Evolutionary conservation across 768 basidiomycete genomes (phyloP).

Genomic region (Chlorophyllum brunneum): DNA sequence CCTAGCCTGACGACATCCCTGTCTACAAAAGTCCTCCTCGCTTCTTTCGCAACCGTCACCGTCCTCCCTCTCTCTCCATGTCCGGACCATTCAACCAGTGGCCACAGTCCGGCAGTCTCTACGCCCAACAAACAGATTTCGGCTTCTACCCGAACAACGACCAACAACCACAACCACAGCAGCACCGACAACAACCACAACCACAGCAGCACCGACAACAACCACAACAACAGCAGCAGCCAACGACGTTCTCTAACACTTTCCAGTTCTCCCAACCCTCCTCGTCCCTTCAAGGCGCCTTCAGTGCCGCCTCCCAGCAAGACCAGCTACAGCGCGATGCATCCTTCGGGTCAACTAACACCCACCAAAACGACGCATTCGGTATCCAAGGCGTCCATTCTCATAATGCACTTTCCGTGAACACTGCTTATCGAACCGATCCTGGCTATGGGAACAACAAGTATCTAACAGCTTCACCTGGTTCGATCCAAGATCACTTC

Average conservation of each 20-base stretch:
- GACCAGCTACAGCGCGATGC: slow-evolving; percentile 13
- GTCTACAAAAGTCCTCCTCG: slow-evolving; percentile 1
- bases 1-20: not conserved
- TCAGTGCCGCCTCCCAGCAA: slow-evolving; percentile 16
- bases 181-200: slow-evolving; percentile 20
- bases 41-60: not conserved
- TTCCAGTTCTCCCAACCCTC: slow-evolving; percentile 16
- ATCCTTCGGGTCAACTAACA: slow-evolving; percentile 8
- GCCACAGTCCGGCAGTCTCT: slow-evolving; percentile 11
- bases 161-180: slow-evolving; percentile 19
- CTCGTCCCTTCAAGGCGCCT: slow-evolving; percentile 22
- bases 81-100: slow-evolving; percentile 8
- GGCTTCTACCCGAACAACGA: slow-evolving; percentile 17
- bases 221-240: slow-evolving; percentile 18
- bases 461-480: slow-evolving; percentile 23
- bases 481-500: slow-evolving; percentile 24
- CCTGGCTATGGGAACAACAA: slow-evolving; percentile 10
- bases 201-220: slow-evolving; percentile 22
- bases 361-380: slow-evolving; percentile 14
- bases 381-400: slow-evolving; percentile 13
- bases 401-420: slow-evolving; percentile 11
- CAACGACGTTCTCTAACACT: slow-evolving; percentile 3
- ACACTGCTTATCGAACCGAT: slow-evolving; percentile 13
- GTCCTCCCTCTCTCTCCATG: not conserved
- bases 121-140: slow-evolving; percentile 28